phyloP scores from a whole-genome alignment of 352 stramenopile species.

The Globisporangium solare region DNA sequence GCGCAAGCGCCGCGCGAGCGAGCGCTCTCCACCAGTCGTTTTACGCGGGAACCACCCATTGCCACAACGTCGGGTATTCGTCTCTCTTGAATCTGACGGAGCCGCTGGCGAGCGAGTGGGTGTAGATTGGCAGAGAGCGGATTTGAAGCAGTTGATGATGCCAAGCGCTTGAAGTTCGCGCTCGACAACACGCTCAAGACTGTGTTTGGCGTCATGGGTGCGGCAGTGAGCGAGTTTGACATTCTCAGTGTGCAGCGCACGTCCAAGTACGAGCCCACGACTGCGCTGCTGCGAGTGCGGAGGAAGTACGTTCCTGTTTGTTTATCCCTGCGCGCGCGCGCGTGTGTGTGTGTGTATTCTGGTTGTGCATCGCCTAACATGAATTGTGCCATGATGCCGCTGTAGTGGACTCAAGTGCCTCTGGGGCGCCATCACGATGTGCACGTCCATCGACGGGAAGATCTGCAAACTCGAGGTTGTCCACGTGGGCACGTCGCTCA shows the following conservation, averaged over 20 bases:
- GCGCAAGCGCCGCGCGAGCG: neutral
- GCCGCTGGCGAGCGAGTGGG: slow-evolving; percentile 13
- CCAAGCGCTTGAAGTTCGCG: slow-evolving; percentile 67
- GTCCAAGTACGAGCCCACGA: slow-evolving; percentile 34
- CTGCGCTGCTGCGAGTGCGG: slow-evolving; percentile 55
- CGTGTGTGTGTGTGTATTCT: neutral
- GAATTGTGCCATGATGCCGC: no score
- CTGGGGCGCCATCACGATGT: slow-evolving; percentile 70
- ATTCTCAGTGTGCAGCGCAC: slow-evolving; percentile 31
- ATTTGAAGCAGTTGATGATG: slow-evolving; percentile 28
- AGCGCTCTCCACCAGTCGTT: no score
- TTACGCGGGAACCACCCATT: neutral
- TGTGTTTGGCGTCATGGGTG: slow-evolving; percentile 62
- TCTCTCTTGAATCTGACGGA: neutral
- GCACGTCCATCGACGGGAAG: slow-evolving; percentile 51
- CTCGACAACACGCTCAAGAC: slow-evolving; percentile 67
- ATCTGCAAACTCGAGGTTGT: slow-evolving; percentile 21
- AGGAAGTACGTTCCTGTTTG: slow-evolving; percentile 22
- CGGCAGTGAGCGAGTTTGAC: slow-evolving; percentile 62
- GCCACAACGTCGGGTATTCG: neutral
- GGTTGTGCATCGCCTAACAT: neutral
- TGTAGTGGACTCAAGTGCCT: slow-evolving; percentile 49
- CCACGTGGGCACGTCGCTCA: slow-evolving; percentile 22
- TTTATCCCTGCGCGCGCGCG: neutral
- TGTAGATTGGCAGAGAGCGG: slow-evolving; percentile 54